Base-by-base conservation (phyloP, 2,329 filamentous ascomycete species). In the Ophiosphaerella herpotricha region DNA sequence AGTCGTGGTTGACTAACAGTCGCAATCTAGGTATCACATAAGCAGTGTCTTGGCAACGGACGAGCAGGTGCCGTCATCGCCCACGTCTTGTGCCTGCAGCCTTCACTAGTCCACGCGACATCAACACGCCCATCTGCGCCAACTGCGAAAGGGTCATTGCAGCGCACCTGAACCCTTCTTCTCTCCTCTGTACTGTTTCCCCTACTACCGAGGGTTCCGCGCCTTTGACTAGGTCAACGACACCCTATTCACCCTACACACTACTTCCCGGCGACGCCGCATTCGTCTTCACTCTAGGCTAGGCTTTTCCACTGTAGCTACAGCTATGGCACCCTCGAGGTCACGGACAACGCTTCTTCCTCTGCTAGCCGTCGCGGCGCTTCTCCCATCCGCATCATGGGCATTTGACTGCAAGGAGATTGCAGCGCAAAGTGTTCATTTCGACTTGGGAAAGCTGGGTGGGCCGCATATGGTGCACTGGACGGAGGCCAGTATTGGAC, bases 391-490 rank as follows among this genome's bases (percentile, higher is more conserved):
- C 1, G 54, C 64, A 26, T 50, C 65, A 40, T 62, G 60, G 50
- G 64, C 65, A 12, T 82, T 90, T 46, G 74, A 82, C 55, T 92
- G 89, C 78, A 77, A 82, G 16, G 78, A 85, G 42, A 77, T 91
- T 29, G 74, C 80, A 4, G 78, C 83, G 1, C 81, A 86, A 56
- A 78, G 77, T 21, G 78, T 82, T 52, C 78, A 75, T 26, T 92
- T 88, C 72, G 80, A 91, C 72, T 77, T 93, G 26, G 77, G 77
- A 23, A 72, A 78, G 55, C 81, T 92, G 7, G 78, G 76, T 5
- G 89, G 88, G 1, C 86, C 87, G 31, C 87, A 88, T 69, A 83
- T 85, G 0, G 85, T 91, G 33, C 80, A 90, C 64, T 78, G 78
- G 60, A 73, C 80, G 31, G 68, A 76, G 12, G 64, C 70, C 5